These are phyloP conservation scores for Triticum dicoccoides DNA, from an alignment of 176 grass and related monocot genomes.

Conservation along the genomic window DNA sequence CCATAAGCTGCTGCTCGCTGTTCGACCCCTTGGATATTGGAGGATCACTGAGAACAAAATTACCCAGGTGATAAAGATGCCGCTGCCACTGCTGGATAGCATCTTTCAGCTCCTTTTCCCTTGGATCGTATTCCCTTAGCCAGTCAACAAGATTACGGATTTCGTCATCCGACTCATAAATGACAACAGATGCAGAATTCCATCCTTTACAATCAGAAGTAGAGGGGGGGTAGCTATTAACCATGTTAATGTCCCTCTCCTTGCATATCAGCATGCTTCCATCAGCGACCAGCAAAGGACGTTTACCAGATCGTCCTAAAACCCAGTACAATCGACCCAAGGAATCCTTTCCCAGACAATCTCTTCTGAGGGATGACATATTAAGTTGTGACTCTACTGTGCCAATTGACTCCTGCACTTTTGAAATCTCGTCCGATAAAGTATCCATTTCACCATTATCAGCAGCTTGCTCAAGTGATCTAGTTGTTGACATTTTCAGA, in stretches of 20 bases:
- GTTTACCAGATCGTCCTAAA: constrained; percentile 72
- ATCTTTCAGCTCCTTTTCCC: constrained; percentile 88
- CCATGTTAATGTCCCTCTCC: constrained; percentile 49
- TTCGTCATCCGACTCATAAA: constrained; percentile 87
- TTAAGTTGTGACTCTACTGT: constrained; percentile 65
- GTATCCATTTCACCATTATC: constrained; percentile 59
- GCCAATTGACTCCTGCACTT: constrained; percentile 72
- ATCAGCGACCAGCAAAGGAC: constrained; percentile 73
- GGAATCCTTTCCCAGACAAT: constrained; percentile 86
- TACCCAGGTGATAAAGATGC: constrained; percentile 42
- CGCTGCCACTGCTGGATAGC: constrained; percentile 82
- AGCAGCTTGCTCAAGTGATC: constrained; percentile 30
- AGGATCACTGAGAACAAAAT: constrained; percentile 31
- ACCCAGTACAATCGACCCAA: constrained; percentile 85
- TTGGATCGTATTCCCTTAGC: constrained; percentile 71
- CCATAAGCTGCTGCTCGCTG: constrained; percentile 30
- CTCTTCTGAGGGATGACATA: constrained; percentile 79
- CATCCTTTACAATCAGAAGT: constrained; percentile 53
- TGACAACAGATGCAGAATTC: constrained; percentile 52
- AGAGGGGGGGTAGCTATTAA: constrained; percentile 50
- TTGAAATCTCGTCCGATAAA: constrained; percentile 65
- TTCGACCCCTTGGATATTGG: constrained; percentile 26
- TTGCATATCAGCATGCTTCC: constrained; percentile 58
- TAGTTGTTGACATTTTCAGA: constrained; percentile 32
- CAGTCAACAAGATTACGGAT: constrained; percentile 69